Conservation (phyloP, 306 rosid species). For the Hylodesmum podocarpum region DNA sequence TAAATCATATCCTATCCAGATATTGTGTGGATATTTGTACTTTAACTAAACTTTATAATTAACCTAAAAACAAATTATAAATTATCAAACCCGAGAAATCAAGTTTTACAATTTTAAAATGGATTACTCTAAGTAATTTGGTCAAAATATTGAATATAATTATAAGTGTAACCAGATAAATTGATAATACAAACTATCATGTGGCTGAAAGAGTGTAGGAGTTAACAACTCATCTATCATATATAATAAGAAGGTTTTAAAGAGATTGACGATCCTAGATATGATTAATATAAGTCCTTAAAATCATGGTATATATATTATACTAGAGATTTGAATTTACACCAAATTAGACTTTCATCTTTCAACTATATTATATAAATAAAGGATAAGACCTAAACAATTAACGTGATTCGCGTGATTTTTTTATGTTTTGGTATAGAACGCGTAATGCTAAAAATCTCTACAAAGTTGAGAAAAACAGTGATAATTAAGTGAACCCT, state of each 20-base stretch:
- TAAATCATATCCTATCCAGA: background rate
- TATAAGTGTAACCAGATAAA: background rate
- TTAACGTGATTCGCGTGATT: slow-evolving; percentile 4
- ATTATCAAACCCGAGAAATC: background rate
- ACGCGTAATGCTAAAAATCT: background rate
- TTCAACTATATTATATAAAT: background rate
- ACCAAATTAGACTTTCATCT: background rate
- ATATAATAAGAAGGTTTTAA: background rate
- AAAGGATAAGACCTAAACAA: background rate
- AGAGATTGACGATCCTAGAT: background rate
- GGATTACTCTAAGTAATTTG: background rate
- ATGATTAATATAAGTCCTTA: too few relatives aligned
- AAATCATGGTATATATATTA: background rate
- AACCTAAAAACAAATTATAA: background rate
- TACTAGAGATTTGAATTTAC: background rate
- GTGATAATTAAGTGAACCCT: background rate
- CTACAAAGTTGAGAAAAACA: background rate
- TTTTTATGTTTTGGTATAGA: background rate
- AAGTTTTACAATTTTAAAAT: background rate
- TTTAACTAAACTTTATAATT: background rate
- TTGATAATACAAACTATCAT: background rate
- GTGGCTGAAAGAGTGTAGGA: background rate
- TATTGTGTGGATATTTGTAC: background rate
- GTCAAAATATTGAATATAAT: background rate
- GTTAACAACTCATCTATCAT: background rate